Evolutionary conservation across 306 rosid species (phyloP).

Genomic region (Abrus precatorius): DNA sequence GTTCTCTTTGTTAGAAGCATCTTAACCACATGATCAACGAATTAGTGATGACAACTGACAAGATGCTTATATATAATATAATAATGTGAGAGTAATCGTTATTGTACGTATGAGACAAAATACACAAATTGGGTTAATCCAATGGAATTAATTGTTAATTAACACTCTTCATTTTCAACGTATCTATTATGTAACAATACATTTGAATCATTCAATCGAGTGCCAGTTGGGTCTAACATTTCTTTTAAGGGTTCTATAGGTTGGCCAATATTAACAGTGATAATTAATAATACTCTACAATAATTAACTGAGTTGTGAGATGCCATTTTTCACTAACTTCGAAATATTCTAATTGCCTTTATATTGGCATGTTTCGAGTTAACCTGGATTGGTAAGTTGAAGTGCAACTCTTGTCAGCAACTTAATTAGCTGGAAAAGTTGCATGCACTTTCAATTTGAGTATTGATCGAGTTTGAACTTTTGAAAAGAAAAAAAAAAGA

Average conservation of each 20-base stretch:
- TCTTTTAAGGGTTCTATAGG: conserved; percentile 51
- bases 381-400: background rate
- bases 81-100: background rate
- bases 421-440: conserved; percentile 15
- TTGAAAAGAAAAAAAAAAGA: background rate
- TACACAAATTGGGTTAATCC: conserved; percentile 26
- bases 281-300: background rate
- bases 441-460: background rate
- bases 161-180: conserved; percentile 54
- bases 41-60: conserved; percentile 44
- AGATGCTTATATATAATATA: conserved; percentile 34
- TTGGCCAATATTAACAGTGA: conserved; percentile 47
- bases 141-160: conserved; percentile 34
- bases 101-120: conserved; percentile 31
- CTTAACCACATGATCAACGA: conserved; percentile 44
- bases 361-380: conserved; percentile 30
- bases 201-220: conserved; percentile 48
- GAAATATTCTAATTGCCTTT: background rate
- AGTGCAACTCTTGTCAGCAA: background rate
- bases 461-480: conserved; percentile 2
- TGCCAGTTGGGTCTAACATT: conserved; percentile 70
- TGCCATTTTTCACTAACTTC: conserved; percentile 5
- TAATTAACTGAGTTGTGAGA: background rate
- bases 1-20: conserved; percentile 45
- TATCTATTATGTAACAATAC: conserved; percentile 46